phyloP scores from a whole-genome alignment of 169 alveolate genomes.

The Eimeria nieschulzi region DNA sequence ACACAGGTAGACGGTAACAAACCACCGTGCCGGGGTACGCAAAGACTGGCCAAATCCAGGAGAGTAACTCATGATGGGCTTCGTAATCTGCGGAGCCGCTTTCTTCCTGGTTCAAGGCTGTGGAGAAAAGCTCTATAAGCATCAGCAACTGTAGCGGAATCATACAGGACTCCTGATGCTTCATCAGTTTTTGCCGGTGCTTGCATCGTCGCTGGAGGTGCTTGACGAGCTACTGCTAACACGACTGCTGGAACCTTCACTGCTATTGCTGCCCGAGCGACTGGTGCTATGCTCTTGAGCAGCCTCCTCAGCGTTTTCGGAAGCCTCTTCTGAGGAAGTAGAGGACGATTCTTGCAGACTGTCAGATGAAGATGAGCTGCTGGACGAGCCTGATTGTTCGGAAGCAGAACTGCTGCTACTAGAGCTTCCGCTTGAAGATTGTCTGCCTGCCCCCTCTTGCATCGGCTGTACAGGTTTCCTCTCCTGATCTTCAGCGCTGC shows the following conservation, averaged over 20 bases:
- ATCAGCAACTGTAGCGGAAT: neutral
- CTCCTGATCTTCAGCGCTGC: neutral
- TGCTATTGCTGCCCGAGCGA: neutral
- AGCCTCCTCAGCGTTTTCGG: neutral
- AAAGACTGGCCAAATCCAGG: neutral
- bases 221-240: conserved; percentile 22
- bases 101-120: neutral
- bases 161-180: neutral
- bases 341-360: neutral
- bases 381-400: neutral
- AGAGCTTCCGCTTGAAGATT: conserved; percentile 6
- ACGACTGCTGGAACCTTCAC: conserved; percentile 3
- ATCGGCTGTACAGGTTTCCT: neutral
- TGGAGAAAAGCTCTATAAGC: neutral
- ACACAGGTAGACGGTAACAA: too few relatives aligned
- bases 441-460: neutral
- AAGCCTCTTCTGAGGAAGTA: neutral
- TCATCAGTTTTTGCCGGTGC: neutral
- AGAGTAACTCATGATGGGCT: neutral
- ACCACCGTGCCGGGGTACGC: neutral
- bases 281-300: neutral
- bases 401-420: conserved; percentile 25
- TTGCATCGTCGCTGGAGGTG: neutral
- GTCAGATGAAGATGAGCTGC: neutral
- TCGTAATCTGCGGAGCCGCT: neutral